Evolutionary conservation across 2,329 filamentous ascomycete genomes (phyloP).

Genomic region (Tetracladium maxilliforme): DNA sequence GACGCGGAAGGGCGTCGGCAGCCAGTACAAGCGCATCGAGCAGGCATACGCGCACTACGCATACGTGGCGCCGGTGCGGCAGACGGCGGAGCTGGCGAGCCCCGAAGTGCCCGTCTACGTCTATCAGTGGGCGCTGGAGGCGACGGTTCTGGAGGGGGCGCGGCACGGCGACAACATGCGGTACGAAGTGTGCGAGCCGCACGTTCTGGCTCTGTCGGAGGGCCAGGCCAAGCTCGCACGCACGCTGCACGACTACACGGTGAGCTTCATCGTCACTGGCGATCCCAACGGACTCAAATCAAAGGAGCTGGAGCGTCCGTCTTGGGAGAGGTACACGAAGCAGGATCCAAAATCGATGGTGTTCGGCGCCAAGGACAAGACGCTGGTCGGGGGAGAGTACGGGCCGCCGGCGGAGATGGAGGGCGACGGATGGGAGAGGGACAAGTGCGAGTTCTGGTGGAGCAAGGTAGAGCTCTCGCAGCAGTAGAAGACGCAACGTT

Average conservation of each 20-base stretch:
- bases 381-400: slow-evolving; percentile 21
- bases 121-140: slow-evolving; percentile 40
- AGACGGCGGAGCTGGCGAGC: slow-evolving; percentile 31
- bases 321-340: slow-evolving; percentile 9
- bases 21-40: slow-evolving; percentile 40
- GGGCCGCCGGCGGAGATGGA: slow-evolving; percentile 27
- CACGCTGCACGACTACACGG: slow-evolving; percentile 15
- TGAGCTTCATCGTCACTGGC: slow-evolving; percentile 13
- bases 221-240: slow-evolving; percentile 8
- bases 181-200: slow-evolving; percentile 25
- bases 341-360: slow-evolving; percentile 23
- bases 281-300: slow-evolving; percentile 13
- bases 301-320: slow-evolving; percentile 7
- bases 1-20: slow-evolving; percentile 22
- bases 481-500: no score
- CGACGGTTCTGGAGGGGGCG: slow-evolving; percentile 15
- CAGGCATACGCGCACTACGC: slow-evolving; percentile 48
- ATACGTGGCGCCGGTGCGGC: slow-evolving; percentile 46
- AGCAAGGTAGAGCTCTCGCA: slow-evolving; percentile 30
- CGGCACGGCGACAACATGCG: slow-evolving; percentile 26
- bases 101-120: slow-evolving; percentile 30
- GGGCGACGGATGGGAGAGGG: slow-evolving; percentile 25
- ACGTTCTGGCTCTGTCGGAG: slow-evolving; percentile 5
- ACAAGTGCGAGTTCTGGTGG: slow-evolving; percentile 48
- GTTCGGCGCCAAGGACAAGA: slow-evolving; percentile 46